Conservation (phyloP, 108 stramenopile species). For the Schizochytrium sp. region DNA sequence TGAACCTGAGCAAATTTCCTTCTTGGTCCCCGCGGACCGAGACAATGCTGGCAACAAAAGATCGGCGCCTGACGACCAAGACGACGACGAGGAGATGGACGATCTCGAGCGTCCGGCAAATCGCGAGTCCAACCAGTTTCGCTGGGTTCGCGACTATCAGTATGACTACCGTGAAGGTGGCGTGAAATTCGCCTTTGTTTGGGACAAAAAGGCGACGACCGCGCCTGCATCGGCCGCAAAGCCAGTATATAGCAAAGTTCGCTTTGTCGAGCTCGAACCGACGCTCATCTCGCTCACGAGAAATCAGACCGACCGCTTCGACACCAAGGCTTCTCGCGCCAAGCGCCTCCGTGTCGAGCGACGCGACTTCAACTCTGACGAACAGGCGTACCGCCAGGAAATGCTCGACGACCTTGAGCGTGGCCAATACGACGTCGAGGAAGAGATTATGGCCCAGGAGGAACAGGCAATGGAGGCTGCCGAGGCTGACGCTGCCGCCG, state of each 20-base stretch:
- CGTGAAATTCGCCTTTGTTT: neutral
- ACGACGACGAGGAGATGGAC: neutral
- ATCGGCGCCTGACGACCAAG: neutral
- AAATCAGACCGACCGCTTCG: neutral
- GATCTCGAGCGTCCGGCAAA: neutral
- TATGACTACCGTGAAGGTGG: neutral
- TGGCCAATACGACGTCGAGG: neutral
- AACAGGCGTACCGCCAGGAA: neutral
- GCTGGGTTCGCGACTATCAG: constrained; percentile 7
- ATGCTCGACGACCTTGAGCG: neutral
- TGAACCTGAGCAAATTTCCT: neutral
- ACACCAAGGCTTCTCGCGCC: neutral
- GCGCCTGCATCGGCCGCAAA: neutral
- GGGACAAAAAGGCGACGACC: neutral
- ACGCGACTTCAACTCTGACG: neutral
- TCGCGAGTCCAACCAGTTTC: neutral
- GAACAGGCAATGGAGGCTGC: neutral
- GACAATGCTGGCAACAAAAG: neutral
- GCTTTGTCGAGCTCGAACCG: neutral
- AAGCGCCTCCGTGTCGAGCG: neutral
- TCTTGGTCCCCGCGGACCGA: neutral
- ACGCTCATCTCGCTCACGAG: neutral
- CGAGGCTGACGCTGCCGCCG: neutral
- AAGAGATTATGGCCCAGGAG: neutral
- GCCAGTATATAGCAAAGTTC: neutral